phyloP scores from a whole-genome alignment of 2,329 filamentous ascomycete species.

The Penicillium crustosum region DNA sequence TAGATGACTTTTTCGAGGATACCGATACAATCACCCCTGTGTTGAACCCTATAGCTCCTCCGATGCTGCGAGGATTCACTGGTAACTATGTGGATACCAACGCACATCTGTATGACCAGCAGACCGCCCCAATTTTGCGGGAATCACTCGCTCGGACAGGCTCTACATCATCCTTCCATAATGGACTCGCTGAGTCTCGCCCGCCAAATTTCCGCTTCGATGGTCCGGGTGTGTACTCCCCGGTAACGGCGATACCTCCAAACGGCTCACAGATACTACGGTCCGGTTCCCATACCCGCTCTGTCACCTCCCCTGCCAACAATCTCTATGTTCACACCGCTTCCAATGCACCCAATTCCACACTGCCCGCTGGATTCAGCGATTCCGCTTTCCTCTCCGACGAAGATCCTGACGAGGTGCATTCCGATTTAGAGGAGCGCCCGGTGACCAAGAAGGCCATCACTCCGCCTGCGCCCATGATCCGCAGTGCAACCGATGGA shows the following conservation, averaged over 20 bases:
- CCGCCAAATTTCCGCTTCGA: constrained; percentile 58
- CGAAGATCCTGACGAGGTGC: constrained; percentile 73
- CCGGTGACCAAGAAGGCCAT: constrained; percentile 29
- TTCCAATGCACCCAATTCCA: constrained; percentile 52
- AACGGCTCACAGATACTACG: constrained; percentile 45
- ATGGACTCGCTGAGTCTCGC: constrained; percentile 74
- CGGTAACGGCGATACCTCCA: constrained; percentile 50
- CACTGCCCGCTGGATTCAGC: constrained; percentile 46
- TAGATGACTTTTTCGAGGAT: constrained; percentile 81
- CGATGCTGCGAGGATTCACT: constrained; percentile 51
- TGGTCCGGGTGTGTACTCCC: constrained; percentile 42
- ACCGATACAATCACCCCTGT: constrained; percentile 61
- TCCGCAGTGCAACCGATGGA: constrained; percentile 40
- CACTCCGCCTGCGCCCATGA: constrained; percentile 23
- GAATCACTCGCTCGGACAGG: constrained; percentile 73
- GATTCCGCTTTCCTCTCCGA: constrained; percentile 68
- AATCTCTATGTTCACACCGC: constrained; percentile 49
- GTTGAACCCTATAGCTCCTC: constrained; percentile 36
- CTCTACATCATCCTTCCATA: constrained; percentile 76
- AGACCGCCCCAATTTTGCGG: constrained; percentile 84
- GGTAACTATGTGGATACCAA: constrained; percentile 69
- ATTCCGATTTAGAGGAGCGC: constrained; percentile 81
- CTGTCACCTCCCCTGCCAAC: constrained; percentile 75
- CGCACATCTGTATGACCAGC: constrained; percentile 86
- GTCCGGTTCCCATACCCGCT: constrained; percentile 74